Base-by-base conservation (phyloP, 192 early-diverging fungal genomes). In the Coemansia sp. region DNA sequence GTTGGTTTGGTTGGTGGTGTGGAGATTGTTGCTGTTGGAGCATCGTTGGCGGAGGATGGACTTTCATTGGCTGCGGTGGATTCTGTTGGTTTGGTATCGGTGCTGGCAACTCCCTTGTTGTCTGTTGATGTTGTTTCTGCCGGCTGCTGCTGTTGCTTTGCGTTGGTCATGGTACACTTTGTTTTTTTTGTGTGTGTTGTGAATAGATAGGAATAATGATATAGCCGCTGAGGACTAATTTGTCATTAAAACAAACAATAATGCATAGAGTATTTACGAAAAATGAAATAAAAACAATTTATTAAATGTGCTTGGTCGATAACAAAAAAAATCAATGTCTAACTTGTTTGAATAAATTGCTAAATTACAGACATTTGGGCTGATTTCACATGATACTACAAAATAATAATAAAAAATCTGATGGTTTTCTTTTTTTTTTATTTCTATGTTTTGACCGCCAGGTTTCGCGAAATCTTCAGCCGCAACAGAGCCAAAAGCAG, bases 381-480 rank as follows among this genome's bases (percentile, higher is more conserved):
- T 54, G 17, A 14, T 22, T 54, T 54, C n/a, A 22, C 17, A 22
- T n/a, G 22, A 54, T 54, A 54, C 17, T 51, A 28, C 53, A 55
- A 34, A 58, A 58, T 5, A 34, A 58, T 20, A 22, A 5, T 1
- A 14, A 12, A 33, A 33, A 8, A 58, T 1, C 4, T 58, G 14
- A 5, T 58, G 1, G 22, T 54, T 54, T 54, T 22, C 17, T 54
- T 54, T n/a, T 54, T 54, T 54, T 38, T 53, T 52, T 67, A 54
- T 28, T 34, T 51, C 8, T 3, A n/a, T 4, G 45, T 15, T 48
- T 48, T 48, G 4, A 3, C 14, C 17, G 15, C 60, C 20, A 17
- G 18, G 34, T 55, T 51, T 61, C 67, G 56, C 1, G 81, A 83
- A 5, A 78, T 75, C 35, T 71, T 70, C 58, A 83, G 34, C 8